Evolutionary conservation across 1,284 basidiomycete species (phyloP).

Genomic region (Papiliotrema laurentii): DNA sequence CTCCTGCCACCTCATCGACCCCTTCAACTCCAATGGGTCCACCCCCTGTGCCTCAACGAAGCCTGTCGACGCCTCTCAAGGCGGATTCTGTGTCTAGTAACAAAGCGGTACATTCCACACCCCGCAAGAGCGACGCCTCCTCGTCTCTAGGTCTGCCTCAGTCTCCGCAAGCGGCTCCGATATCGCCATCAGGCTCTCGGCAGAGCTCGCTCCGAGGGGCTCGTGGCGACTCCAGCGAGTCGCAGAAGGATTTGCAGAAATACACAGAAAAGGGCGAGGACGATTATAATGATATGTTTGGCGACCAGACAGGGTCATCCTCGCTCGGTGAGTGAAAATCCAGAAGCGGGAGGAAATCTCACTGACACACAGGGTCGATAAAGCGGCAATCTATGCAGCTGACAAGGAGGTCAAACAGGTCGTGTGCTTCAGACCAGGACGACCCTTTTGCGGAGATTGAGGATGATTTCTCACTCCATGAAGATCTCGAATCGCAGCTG

Average conservation of each 20-base stretch:
- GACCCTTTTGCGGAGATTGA: slow-evolving; percentile 97
- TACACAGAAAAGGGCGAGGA: slow-evolving; percentile 76
- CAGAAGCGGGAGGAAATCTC: background rate
- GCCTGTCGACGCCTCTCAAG: background rate
- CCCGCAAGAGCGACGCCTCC: background rate
- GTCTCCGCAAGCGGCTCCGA: slow-evolving; percentile 3
- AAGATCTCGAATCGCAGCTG: slow-evolving; percentile 81
- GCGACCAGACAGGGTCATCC: slow-evolving; percentile 6
- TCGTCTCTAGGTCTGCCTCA: slow-evolving; percentile 5
- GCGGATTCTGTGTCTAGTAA: background rate
- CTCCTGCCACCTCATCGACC: slow-evolving; percentile 45
- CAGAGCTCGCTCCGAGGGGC: slow-evolving; percentile 32
- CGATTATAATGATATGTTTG: slow-evolving; percentile 89
- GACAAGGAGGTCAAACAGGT: slow-evolving; percentile 75
- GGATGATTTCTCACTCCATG: slow-evolving; percentile 62
- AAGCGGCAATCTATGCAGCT: slow-evolving; percentile 52
- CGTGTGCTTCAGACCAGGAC: slow-evolving; percentile 75
- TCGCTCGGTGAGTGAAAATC: background rate
- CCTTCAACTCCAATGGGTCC: background rate
- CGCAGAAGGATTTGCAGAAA: slow-evolving; percentile 57
- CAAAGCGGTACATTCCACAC: slow-evolving; percentile 8
- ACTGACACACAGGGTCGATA: background rate
- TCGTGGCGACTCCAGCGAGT: slow-evolving; percentile 13
- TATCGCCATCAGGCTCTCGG: slow-evolving; percentile 35
- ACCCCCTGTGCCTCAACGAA: slow-evolving; percentile 3